These are phyloP conservation scores for Acacia confusa DNA, from an alignment of 306 rosid species.

Conservation along the genomic window DNA sequence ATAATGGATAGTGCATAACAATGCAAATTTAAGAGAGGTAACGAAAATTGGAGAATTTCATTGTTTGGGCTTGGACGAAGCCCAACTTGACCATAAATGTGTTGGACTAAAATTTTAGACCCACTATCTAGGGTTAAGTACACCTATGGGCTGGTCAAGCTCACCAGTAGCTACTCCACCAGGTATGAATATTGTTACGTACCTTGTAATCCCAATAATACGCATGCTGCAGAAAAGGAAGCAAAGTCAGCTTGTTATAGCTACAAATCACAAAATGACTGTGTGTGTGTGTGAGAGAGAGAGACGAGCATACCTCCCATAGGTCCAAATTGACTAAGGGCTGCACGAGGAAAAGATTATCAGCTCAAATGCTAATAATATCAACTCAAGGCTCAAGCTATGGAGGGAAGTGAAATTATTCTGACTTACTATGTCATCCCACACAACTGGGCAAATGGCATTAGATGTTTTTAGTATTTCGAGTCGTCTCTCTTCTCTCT, in stretches of 20 bases:
- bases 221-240: conserved; percentile 74
- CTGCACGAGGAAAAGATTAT: conserved; percentile 55
- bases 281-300: conserved; percentile 3
- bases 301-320: conserved; percentile 78
- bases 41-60: not conserved
- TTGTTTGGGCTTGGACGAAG: not conserved
- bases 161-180: not conserved
- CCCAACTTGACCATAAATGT: not conserved
- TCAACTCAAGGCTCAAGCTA: conserved; percentile 19
- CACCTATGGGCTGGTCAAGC: not conserved
- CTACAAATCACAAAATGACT: not conserved
- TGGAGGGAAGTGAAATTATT: conserved; percentile 1
- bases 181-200: conserved; percentile 19
- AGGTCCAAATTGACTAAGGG: conserved; percentile 87
- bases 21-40: not conserved
- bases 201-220: conserved; percentile 95
- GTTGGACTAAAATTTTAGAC: no score
- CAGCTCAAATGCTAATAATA: conserved; percentile 18
- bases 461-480: conserved; percentile 70
- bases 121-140: no score
- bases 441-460: conserved; percentile 76
- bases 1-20: not conserved
- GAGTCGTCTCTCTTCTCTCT: conserved; percentile 76
- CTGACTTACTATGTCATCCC: conserved; percentile 83
- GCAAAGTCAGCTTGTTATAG: conserved; percentile 35